Base-by-base conservation (phyloP, 345 rosid genomes). In the Odontarrhena argentea region DNA sequence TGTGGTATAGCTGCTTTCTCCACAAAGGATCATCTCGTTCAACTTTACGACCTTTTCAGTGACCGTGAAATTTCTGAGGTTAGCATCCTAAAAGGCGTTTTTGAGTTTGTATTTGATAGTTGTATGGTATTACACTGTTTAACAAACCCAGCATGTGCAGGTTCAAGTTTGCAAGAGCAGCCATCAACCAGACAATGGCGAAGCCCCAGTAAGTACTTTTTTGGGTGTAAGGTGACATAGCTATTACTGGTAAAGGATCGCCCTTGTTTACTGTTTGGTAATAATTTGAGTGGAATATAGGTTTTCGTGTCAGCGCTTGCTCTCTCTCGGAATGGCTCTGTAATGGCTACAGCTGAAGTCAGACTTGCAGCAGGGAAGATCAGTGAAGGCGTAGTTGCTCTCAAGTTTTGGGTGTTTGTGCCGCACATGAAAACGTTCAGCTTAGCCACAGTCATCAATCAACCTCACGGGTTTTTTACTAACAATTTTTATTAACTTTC, bases 91-190 rank as follows among this genome's bases (percentile, higher is more conserved):
- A 63, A 36, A n/a, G 47, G 15, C 14, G 32, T 22, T 0, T 41
- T 30, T 28, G 32, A 35, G 12, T 36, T 48, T 12, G 18, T 35
- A 22, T 14, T 7, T 25, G 36, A 41, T 58, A 59, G 34, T 48
- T 46, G 15, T 11, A 47, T 38, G 34, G 38, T 8, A 36, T 12
- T 63, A 63, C 49, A 63, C 49, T 61, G 32, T 62, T 36, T 52
- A 34, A 45, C 37, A 53, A 61, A 34, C 40, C 3, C 22, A 42
- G 13, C 38, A 36, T 36, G 30, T 55, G 32, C 84, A 91, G 97
- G 92, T 88, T 74, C 87, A 82, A 81, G 87, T 91, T 55, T 86
- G 91, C 72, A 91, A 87, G 81, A 84, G 92, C 78, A 91, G 81
- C 76, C 87, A 91, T 74, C 97, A 87, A 52, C 95, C 96, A 3